These are phyloP conservation scores for Botrytis galanthina DNA, from an alignment of 2,329 filamentous ascomycete species.

Conservation along the genomic window DNA sequence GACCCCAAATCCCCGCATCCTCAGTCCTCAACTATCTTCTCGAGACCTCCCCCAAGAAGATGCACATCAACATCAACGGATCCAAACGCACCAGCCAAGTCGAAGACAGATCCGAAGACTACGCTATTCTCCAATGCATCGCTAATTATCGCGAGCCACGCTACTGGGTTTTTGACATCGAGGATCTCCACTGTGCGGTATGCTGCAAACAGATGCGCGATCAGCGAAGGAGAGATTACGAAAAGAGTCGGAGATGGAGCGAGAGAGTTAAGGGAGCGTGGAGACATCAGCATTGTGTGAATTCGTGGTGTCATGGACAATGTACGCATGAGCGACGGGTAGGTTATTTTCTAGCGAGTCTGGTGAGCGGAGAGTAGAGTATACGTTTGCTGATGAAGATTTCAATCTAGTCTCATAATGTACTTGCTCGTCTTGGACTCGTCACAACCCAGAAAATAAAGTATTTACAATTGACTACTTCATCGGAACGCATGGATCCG, in stretches of 20 bases:
- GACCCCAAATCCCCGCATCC: not conserved
- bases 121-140: not conserved
- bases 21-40: not conserved
- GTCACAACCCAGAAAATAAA: not conserved
- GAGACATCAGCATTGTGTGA: slow-evolving; percentile 19
- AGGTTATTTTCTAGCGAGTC: not conserved
- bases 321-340: slow-evolving; percentile 8
- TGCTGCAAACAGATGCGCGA: slow-evolving; percentile 13
- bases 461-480: not conserved
- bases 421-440: not conserved
- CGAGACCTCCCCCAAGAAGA: not conserved
- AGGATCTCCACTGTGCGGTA: slow-evolving; percentile 15
- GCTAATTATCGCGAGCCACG: not conserved
- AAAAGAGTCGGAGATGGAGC: not conserved
- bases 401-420: not conserved
- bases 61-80: slow-evolving; percentile 11
- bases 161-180: slow-evolving; percentile 18
- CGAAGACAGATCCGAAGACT: slow-evolving; percentile 5
- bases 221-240: not conserved
- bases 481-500: not conserved
- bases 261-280: not conserved
- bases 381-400: too few species aligned
- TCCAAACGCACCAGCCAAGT: slow-evolving; percentile 7
- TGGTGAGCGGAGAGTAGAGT: not conserved
- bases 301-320: not conserved